Evolutionary conservation across 768 basidiomycete species (phyloP).

Genomic region (Podaxis sp.): DNA sequence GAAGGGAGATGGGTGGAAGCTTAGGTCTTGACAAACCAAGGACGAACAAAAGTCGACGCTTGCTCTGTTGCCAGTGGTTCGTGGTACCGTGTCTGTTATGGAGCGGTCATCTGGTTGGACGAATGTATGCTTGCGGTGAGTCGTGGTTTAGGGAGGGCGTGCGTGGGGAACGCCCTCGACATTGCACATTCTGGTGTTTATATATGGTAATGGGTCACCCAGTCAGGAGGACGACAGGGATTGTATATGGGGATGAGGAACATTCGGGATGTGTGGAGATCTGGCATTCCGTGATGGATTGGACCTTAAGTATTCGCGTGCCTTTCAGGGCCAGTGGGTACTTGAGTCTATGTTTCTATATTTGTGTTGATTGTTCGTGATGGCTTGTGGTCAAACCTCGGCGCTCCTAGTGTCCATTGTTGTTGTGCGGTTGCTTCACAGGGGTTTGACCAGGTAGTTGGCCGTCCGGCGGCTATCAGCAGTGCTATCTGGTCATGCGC

Average conservation of each 20-base stretch:
- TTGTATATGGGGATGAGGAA: not conserved
- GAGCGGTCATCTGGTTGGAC: not conserved
- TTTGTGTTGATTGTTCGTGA: not conserved
- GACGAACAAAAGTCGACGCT: not conserved
- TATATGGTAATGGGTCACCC: not conserved
- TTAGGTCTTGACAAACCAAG: conserved; percentile 42
- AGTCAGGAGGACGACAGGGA: not conserved
- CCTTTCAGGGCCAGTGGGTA: not conserved
- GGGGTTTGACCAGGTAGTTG: not conserved
- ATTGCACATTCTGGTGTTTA: not conserved
- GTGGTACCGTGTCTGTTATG: not conserved
- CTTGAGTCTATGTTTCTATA: not conserved
- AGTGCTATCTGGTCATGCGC: no score
- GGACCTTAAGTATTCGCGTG: not conserved
- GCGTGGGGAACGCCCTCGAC: not conserved
- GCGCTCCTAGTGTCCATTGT: not conserved
- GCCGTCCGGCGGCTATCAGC: not conserved
- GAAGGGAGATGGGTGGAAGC: conserved; percentile 78
- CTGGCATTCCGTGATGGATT: not conserved
- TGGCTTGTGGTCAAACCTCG: not conserved
- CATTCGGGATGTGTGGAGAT: not conserved
- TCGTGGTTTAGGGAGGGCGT: not conserved
- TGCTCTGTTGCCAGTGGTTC: no score
- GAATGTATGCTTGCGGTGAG: not conserved
- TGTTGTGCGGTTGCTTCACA: not conserved